Evolutionary conservation across 805 yeast genomes (phyloP).

Genomic region (Metschnikowia orientalis): DNA sequence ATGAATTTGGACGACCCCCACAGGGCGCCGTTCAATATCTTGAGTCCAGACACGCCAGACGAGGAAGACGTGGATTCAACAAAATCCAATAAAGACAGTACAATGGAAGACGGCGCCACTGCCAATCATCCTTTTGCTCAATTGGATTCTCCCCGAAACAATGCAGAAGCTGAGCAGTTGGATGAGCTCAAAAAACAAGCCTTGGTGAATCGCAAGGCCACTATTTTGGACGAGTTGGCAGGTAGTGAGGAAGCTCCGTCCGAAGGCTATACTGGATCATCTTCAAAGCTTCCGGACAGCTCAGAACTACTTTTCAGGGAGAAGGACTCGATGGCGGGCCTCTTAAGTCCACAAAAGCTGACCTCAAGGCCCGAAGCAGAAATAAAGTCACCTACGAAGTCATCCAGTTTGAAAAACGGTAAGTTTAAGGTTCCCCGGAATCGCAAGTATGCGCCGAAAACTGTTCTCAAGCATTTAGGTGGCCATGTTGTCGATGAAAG

Average conservation of each 20-base stretch:
- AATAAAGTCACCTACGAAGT: constrained; percentile 10
- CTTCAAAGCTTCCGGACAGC: constrained; percentile 16
- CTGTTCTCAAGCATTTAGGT: constrained; percentile 28
- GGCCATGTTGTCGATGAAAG: constrained; percentile 10
- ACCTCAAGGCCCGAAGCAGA: constrained; percentile 1
- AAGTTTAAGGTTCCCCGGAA: constrained; percentile 31
- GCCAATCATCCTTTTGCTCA: not conserved
- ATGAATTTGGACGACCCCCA: constrained; percentile 15
- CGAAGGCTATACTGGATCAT: constrained; percentile 8
- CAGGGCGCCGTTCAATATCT: constrained; percentile 8
- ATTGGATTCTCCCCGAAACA: constrained; percentile 8
- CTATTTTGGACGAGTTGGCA: constrained; percentile 14
- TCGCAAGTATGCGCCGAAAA: constrained; percentile 26
- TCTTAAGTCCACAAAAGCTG: constrained; percentile 4
- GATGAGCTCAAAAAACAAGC: constrained; percentile 34
- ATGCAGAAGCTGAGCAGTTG: constrained; percentile 19
- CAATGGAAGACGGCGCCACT: not conserved
- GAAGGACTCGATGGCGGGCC: constrained; percentile 19
- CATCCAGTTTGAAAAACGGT: constrained; percentile 20
- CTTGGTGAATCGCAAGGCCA: constrained; percentile 24
- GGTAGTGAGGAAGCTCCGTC: constrained; percentile 9
- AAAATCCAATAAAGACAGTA: not conserved
- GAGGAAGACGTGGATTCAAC: constrained; percentile 3
- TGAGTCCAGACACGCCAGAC: constrained; percentile 9
- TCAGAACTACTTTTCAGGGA: constrained; percentile 33